These are phyloP conservation scores for Microcyclosporella mali DNA, from an alignment of 2,329 filamentous ascomycete genomes.

Conservation along the genomic window DNA sequence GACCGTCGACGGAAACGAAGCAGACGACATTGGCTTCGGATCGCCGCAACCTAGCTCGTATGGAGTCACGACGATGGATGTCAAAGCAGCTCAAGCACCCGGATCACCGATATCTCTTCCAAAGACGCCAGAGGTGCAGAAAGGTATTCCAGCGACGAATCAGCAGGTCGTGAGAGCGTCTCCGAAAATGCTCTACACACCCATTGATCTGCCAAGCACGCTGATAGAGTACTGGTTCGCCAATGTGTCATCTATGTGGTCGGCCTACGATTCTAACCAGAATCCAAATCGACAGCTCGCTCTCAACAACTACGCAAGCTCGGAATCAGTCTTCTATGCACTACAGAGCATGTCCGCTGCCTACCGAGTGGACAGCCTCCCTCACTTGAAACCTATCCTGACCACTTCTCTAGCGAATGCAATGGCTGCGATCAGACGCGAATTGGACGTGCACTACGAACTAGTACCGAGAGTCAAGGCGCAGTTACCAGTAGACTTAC, in stretches of 20 bases:
- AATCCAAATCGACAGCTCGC: slow-evolving; percentile 16
- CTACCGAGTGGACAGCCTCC: slow-evolving; percentile 11
- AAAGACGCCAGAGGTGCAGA: too few relatives aligned
- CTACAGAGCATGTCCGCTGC: slow-evolving; percentile 16
- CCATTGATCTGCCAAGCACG: slow-evolving; percentile 8
- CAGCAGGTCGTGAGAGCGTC: neutral
- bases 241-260: slow-evolving; percentile 17
- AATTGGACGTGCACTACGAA: neutral
- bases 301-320: slow-evolving; percentile 8
- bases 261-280: slow-evolving; percentile 12
- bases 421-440: neutral
- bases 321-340: slow-evolving; percentile 12
- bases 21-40: too few relatives aligned
- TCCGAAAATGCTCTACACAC: neutral
- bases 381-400: slow-evolving; percentile 8
- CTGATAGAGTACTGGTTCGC: slow-evolving; percentile 16
- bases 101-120: neutral
- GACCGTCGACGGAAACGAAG: too few relatives aligned
- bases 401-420: neutral
- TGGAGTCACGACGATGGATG: too few relatives aligned
- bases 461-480: neutral
- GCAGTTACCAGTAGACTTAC: slow-evolving; percentile 9
- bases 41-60: too few relatives aligned
- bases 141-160: neutral
- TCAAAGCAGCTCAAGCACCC: neutral